Base-by-base conservation (phyloP, 169 alveolate genomes). In the Sarcocystis neurona region DNA sequence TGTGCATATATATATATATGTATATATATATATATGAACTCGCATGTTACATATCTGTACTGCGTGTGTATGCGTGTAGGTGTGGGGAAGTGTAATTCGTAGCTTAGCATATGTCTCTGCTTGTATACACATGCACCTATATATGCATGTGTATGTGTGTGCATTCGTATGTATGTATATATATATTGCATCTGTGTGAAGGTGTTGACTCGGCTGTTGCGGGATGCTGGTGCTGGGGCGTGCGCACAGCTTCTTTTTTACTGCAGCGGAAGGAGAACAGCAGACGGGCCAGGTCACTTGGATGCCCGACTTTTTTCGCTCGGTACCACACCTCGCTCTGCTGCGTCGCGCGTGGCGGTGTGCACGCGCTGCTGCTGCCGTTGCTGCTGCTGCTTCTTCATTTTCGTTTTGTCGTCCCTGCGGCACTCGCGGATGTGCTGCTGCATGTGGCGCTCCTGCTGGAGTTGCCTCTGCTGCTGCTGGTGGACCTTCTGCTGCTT, bases 211-310 rank as follows among this genome's bases (percentile, higher is more conserved):
- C n/a, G 41, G 30, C 75, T n/a, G 75, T 15, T 34, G 10, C n/a
- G n/a, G 10, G 8, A 50, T 50, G 8, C n/a, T 15, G 37, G 37
- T 63, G 37, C n/a, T n/a, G 3, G 32, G 37, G 47, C 50, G 85
- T 43, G 92, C 23, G 92, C 93, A 3, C 92, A 94, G 50, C 94
- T 92, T 89, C 80, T 95, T 88, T 94, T 91, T 72, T 95, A 93
- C 87, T 94, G 96, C 85, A 92, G 84, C 87, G 97, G 97, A 39
- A 86, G 94, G 68, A 96, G 93, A 78, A 72, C 92, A 56, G 47
- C 78, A 20, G 30, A n/a, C 30, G 80, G 92, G 47, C 92, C 93
- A 79, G 92, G 91, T 43, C 85, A 47, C 46, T 37, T 50, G 34
- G 4, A 70, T 30, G 79, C 79, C 8, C 53, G 32, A 1, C 2